Evolutionary conservation across 164 flowering plant genomes (phyloP).

Genomic region (Chloranthus sessilifolius): DNA sequence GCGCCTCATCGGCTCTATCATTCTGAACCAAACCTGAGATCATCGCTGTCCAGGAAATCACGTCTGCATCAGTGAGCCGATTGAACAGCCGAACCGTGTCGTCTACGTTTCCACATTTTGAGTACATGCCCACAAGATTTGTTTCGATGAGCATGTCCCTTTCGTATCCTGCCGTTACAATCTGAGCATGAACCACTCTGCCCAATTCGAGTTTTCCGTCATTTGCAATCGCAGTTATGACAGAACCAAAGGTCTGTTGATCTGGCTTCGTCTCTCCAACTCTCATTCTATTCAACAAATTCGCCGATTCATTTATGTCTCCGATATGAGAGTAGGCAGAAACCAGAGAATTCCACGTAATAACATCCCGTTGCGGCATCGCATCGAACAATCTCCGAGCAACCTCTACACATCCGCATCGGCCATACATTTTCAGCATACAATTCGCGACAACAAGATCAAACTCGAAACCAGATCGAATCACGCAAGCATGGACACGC

Average conservation of each 20-base stretch:
- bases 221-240: slow-evolving; percentile 35
- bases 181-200: slow-evolving; percentile 51
- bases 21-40: slow-evolving; percentile 77
- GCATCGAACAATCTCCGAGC: slow-evolving; percentile 49
- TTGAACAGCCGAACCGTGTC: slow-evolving; percentile 45
- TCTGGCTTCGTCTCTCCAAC: slow-evolving; percentile 41
- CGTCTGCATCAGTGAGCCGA: slow-evolving; percentile 39
- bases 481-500: slow-evolving; percentile 50
- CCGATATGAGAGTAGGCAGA: slow-evolving; percentile 48
- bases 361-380: slow-evolving; percentile 44
- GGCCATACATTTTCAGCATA: slow-evolving; percentile 54
- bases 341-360: slow-evolving; percentile 82
- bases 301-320: slow-evolving; percentile 26
- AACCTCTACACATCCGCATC: slow-evolving; percentile 43
- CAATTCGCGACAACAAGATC: slow-evolving; percentile 47
- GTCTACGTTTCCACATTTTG: slow-evolving; percentile 35
- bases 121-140: slow-evolving; percentile 57
- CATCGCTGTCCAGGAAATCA: slow-evolving; percentile 64
- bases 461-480: slow-evolving; percentile 36
- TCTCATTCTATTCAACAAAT: slow-evolving; percentile 47
- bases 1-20: slow-evolving; percentile 44
- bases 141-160: slow-evolving; percentile 44
- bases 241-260: slow-evolving; percentile 48
- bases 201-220: slow-evolving; percentile 34
- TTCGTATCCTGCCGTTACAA: slow-evolving; percentile 39